A percentile compares a stretch with the other conserved stretches of the same genome.
Evolutionary conservation across 2,329 filamentous ascomycete genomes (phyloP).

Genomic region (Ceratocystis huliohia): DNA sequence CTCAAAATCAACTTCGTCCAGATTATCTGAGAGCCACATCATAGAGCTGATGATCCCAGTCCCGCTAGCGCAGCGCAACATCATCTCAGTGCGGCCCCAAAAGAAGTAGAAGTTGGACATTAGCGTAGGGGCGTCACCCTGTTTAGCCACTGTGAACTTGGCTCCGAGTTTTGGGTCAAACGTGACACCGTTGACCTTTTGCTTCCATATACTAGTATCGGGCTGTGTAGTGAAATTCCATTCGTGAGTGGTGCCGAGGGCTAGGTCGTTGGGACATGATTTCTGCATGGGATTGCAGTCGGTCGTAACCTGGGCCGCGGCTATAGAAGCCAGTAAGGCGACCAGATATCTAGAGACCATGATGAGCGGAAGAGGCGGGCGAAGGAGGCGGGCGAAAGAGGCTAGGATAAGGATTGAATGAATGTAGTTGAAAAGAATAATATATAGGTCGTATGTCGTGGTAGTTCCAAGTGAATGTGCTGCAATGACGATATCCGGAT

Average conservation of each 20-base stretch:
- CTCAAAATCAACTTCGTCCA: conserved; percentile 84
- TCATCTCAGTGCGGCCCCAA: conserved; percentile 66
- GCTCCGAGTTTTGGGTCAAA: conserved; percentile 53
- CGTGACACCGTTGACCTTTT: conserved; percentile 49
- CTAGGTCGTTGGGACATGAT: conserved; percentile 56
- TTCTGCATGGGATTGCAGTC: conserved; percentile 65
- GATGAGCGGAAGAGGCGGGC: background rate
- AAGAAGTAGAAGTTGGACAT: conserved; percentile 74
- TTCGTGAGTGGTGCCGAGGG: conserved; percentile 50
- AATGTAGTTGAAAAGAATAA: background rate
- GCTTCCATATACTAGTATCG: conserved; percentile 51
- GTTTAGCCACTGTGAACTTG: conserved; percentile 55
- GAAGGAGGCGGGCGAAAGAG: background rate
- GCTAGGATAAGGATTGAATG: background rate
- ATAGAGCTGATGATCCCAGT: conserved; percentile 68
- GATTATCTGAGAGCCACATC: conserved; percentile 69
- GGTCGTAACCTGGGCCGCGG: conserved; percentile 60
- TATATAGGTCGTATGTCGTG: background rate
- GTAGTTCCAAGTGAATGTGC: background rate
- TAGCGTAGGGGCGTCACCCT: conserved; percentile 66
- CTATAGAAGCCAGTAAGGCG: conserved; percentile 27
- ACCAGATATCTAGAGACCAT: background rate
- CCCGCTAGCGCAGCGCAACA: conserved; percentile 63
- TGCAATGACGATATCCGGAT: conserved; percentile 1
- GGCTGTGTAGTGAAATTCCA: conserved; percentile 54